Evolutionary conservation across 257 asterid species (phyloP), one percentile per base, ranked within the genome.

Genomic region (Nicotiana obtusifolia): DNA sequence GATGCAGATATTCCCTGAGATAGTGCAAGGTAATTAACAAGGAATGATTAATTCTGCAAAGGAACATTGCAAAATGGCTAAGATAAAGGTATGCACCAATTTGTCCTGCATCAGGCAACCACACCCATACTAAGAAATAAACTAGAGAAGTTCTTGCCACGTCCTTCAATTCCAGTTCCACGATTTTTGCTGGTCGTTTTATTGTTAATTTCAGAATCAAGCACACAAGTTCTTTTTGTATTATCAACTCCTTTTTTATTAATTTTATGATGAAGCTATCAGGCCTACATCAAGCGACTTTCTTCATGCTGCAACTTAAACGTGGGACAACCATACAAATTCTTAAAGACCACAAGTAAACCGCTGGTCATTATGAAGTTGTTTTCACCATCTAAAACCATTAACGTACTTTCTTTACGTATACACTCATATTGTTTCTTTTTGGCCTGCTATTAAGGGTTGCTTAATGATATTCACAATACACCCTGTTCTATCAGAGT

Each of bases 21-120:
- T 49, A 75, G 80, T 49, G 77, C 76, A 80, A 82, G 85, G 68
- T 80, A 60, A 28, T 60, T 62, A 78, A 86, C 84, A 82, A 83
- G 24, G 15, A 81, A 53, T 66, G 82, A 54, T 35, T 31, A 57
- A 61, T 56, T 68, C 77, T 65, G 71, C 11, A 61, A 77, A 66
- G 76, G 60, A 81, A 78, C 30, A 31, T 35, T 49, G 44, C 24
- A 75, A 14, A 75, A 75, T 49, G 80, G 44, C 56, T 24, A 24
- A 8, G 44, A 75, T 14, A 4, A 73, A 73, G 44, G 24, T 14
- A 5, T 7, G 37, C 78, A 44, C 37, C 26, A 22, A 75, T 49
- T 22, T 24, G 44, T 26, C 62, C 16, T 52, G 56, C 56, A 52
- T 52, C 56, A 52, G 17, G 17, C 56, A 11, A 13, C 62, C 26